A percentile compares a stretch with the other conserved stretches of the same genome.
Conservation (phyloP, 176 grass and related monocot genomes). For the Aechmea fasciata region DNA sequence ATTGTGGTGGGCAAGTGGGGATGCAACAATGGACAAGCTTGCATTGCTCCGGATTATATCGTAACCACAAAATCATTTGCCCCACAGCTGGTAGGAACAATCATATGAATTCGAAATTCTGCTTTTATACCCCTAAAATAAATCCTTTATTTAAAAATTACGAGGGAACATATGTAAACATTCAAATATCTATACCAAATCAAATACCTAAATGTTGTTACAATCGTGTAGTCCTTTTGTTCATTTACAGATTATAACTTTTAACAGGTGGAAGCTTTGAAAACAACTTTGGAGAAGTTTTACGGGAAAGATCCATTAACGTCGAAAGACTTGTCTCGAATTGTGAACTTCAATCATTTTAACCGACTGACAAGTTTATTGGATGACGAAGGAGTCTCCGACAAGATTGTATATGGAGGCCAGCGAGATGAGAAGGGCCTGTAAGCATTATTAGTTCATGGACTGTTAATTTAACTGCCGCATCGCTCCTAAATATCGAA, state of each 20-base stretch:
- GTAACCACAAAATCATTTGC: conserved; percentile 87
- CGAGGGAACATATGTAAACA: too few species aligned
- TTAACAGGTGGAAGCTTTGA: conserved; percentile 54
- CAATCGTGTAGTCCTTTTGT: background rate
- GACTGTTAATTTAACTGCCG: background rate
- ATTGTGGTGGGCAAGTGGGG: conserved; percentile 90
- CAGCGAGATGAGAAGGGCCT: conserved; percentile 45
- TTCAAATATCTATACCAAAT: too few species aligned
- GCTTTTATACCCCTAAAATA: too few species aligned
- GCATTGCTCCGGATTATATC: conserved; percentile 89
- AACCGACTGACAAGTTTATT: conserved; percentile 38
- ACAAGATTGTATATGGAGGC: conserved; percentile 64
- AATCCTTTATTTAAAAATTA: too few species aligned
- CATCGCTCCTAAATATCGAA: background rate
- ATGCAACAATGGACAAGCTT: conserved; percentile 90
- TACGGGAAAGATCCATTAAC: conserved; percentile 68
- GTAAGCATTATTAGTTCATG: conserved; percentile 33
- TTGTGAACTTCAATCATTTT: conserved; percentile 72
- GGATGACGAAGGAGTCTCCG: conserved; percentile 55
- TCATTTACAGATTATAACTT: conserved; percentile 6
- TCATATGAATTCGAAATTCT: background rate
- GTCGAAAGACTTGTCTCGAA: conserved; percentile 69
- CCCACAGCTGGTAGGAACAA: conserved; percentile 51
- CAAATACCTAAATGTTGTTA: too few species aligned
- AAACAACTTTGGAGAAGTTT: conserved; percentile 53